Evolutionary conservation across 2,329 filamentous ascomycete species (phyloP), one percentile per base, ranked within the genome.

Genomic region (Paecilomyces sp.): DNA sequence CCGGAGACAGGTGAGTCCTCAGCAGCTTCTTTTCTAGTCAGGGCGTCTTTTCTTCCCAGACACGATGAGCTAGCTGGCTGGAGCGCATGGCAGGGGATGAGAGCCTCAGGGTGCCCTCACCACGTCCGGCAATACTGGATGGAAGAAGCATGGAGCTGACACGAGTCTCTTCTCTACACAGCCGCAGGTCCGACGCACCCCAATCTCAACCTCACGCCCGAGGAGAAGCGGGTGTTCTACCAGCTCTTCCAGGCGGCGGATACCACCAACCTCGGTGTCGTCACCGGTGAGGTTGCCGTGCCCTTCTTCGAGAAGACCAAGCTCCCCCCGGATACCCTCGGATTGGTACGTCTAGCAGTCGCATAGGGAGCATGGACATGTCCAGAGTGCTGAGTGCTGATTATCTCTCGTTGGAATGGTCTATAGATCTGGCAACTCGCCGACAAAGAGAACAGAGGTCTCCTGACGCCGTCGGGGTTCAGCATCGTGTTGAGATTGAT

Each of bases 261-360:
- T 77, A 89, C 88, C 61, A 94, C 97, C 68, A 89, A 86, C 72
- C 88, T 96, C 60, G 92, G 92, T 59, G 92, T 97, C 64, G 91
- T 99, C 34, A 97, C 94, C 18, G 94, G 94, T 75, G 94, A 99
- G 77, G 85, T 95, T 62, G 94, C 94, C 61, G 92, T 99, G 74
- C 91, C 92, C 74, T 97, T 99, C 81, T 99, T 99, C 73, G 92
- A 97, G 77, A 94, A 94, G 81, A 97, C 94, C 54, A 88, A 90
- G 67, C 82, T 99, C 55, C 87, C 93, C 62, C 91, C 92, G 58
- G 87, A 90, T 63, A 83, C 94, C 55, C 83, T 99, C 61, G 94
- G 93, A 75, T 88, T 96, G 85, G 90, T 93, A 78, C 67, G 85
- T 80, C 54, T 52, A 24, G 22, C 22, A 41, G 24, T 55, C 55